Base-by-base conservation (phyloP, 2,329 filamentous ascomycete genomes). In the Saccharata proteae region DNA sequence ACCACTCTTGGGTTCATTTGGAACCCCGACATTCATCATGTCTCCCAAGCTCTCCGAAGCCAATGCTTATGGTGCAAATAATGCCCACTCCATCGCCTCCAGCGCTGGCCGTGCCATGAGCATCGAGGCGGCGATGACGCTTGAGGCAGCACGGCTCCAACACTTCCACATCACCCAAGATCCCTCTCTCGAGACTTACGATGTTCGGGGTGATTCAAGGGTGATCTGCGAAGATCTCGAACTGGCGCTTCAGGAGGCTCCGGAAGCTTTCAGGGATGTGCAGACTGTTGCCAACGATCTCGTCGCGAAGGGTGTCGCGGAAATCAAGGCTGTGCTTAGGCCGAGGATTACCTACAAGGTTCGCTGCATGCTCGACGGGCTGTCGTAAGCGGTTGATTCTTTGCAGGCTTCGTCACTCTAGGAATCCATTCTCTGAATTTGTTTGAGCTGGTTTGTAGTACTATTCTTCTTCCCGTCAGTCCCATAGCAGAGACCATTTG, bases 341-440 rank as follows among this genome's bases (percentile, higher is more conserved):
- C 45, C 52, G 22, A 40, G 46, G 36, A 47, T 58, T 5, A 54
- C 48, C 30, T 58, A 59, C 36, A 58, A 58, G 42, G 51, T 57
- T 8, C 43, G 54, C n/a, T n/a, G n/a, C n/a, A n/a, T n/a, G n/a
- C n/a, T n/a, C n/a, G n/a, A n/a, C n/a, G n/a, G n/a, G n/a, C n/a
- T n/a, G n/a, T n/a, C n/a, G n/a, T n/a, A n/a, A n/a, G n/a, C n/a
- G n/a, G n/a, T n/a, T n/a, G n/a, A n/a, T n/a, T n/a, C n/a, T n/a
- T n/a, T n/a, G n/a, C n/a, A n/a, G n/a, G n/a, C n/a, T n/a, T n/a
- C n/a, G n/a, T n/a, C n/a, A n/a, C n/a, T n/a, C n/a, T n/a, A n/a
- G n/a, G n/a, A n/a, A n/a, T n/a, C n/a, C n/a, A n/a, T n/a, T n/a
- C n/a, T n/a, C n/a, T n/a, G n/a, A n/a, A n/a, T n/a, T n/a, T n/a